Base-by-base conservation (phyloP, 768 basidiomycete genomes). In the Tylopilus subfusipes region DNA sequence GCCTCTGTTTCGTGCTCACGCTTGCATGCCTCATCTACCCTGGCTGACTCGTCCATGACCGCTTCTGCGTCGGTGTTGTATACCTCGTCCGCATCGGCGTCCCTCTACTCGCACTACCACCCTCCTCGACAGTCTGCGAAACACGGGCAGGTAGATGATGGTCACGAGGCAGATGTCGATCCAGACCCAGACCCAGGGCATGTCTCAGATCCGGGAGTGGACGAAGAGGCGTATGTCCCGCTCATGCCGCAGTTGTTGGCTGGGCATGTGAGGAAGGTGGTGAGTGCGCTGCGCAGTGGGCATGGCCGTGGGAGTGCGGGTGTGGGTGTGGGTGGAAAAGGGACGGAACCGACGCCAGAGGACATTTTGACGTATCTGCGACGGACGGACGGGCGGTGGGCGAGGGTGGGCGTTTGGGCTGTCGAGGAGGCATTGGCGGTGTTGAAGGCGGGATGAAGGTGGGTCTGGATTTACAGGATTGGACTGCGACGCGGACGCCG, bases 201-300 rank as follows among this genome's bases (percentile, higher is more conserved):
- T 12, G 66, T 87, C 47, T 86, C 87, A n/a, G 87, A 89, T 48
- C 83, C 87, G 0, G 68, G 69, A 12, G 52, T 68, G 0, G 70
- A 77, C 40, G 90, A 92, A 61, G 72, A 78, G 45, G 78, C 82
- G 1, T 92, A 89, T 56, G 64, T 87, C 19, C 75, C 86, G 2
- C 74, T 90, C 21, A 83, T 82, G 18, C 69, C 83, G 0, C 64
- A 60, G 6, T 77, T 81, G 33, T 67, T 91, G 24, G 77, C 78
- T 0, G 62, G 59, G 13, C 65, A 76, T 39, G 79, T 87, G 16
- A 75, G 78, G 46, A 64, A 68, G 5, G 76, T 78, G 0, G 75
- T 88, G 40, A 54, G 58, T 33, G 65, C 65, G 22, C 62, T 82
- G 31, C 65, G 71, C 11, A 36, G 52, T 27, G 50, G 27, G 16